These are phyloP conservation scores for Fusarium dlaminii DNA, from an alignment of 2,329 filamentous ascomycete species.

Conservation along the genomic window DNA sequence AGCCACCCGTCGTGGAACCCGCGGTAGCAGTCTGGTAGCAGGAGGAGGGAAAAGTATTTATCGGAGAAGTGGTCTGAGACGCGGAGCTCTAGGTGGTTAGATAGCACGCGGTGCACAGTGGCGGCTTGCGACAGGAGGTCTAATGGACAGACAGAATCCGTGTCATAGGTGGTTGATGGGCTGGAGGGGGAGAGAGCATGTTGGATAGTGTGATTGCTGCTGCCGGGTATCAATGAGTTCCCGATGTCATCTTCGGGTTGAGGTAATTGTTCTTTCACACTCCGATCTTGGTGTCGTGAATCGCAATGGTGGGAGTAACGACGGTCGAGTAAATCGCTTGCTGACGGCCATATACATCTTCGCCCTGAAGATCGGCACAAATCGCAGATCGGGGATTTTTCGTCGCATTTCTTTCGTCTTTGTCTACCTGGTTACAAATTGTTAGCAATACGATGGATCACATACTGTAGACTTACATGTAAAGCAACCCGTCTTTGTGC, in stretches of 20 bases:
- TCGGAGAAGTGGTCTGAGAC: constrained; percentile 35
- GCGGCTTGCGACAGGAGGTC: constrained; percentile 5
- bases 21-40: constrained; percentile 44
- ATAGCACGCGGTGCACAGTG: constrained; percentile 5
- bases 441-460: not conserved
- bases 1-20: constrained; percentile 45
- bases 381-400: constrained; percentile 14
- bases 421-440: constrained; percentile 1
- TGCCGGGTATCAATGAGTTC: not conserved
- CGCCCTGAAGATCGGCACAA: constrained; percentile 2
- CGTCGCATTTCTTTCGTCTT: constrained; percentile 34
- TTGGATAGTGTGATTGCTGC: no score
- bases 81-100: constrained; percentile 17
- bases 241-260: not conserved
- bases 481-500: constrained; percentile 33
- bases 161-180: no score
- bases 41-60: constrained; percentile 33
- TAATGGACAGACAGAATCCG: not conserved
- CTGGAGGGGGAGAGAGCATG: rapidly evolving
- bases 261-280: not conserved
- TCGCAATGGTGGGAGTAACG: constrained; percentile 12
- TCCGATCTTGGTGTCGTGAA: constrained; percentile 1
- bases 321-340: constrained; percentile 23
- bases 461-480: constrained; percentile 1
- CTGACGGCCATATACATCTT: constrained; percentile 24